Conservation (phyloP, 805 yeast species). For the Yarrowia deformans region DNA sequence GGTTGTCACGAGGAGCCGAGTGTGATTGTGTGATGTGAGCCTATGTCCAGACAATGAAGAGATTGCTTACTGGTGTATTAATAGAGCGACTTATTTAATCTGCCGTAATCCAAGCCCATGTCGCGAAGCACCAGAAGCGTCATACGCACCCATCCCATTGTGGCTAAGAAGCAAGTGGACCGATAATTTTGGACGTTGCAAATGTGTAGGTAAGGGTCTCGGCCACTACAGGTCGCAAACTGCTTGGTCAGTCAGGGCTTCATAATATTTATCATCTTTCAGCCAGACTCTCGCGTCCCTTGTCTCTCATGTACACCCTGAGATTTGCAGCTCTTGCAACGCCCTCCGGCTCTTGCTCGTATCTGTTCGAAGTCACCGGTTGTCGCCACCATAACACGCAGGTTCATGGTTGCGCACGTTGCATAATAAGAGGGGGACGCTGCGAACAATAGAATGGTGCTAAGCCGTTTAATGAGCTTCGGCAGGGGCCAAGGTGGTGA, state of each 20-base stretch:
- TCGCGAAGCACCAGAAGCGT: background rate
- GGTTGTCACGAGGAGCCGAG: slow-evolving; percentile 36
- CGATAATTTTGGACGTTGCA: too few relatives aligned
- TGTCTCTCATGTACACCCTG: slow-evolving; percentile 1
- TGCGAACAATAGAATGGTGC: slow-evolving; percentile 25
- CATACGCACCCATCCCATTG: too few relatives aligned
- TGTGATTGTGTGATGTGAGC: slow-evolving; percentile 35
- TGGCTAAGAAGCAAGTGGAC: too few relatives aligned
- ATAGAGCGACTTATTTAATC: slow-evolving; percentile 23
- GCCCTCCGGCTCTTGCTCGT: background rate
- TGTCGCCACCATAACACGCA: slow-evolving; percentile 28
- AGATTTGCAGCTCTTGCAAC: background rate
- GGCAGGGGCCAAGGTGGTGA: background rate
- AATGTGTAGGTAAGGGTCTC: background rate
- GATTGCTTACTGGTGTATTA: slow-evolving; percentile 11
- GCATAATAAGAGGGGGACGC: slow-evolving; percentile 31
- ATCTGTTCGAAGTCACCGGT: background rate
- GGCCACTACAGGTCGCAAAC: background rate
- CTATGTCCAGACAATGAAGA: slow-evolving; percentile 11
- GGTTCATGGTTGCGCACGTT: slow-evolving; percentile 36
- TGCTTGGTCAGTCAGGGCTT: background rate
- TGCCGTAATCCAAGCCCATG: background rate
- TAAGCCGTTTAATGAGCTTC: slow-evolving; percentile 12
- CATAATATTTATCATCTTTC: background rate
- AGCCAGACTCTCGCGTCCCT: background rate